A percentile compares a stretch with the other conserved stretches of the same genome.
Conservation (phyloP, 495 filamentous ascomycete genomes). For the Podospora didyma region DNA sequence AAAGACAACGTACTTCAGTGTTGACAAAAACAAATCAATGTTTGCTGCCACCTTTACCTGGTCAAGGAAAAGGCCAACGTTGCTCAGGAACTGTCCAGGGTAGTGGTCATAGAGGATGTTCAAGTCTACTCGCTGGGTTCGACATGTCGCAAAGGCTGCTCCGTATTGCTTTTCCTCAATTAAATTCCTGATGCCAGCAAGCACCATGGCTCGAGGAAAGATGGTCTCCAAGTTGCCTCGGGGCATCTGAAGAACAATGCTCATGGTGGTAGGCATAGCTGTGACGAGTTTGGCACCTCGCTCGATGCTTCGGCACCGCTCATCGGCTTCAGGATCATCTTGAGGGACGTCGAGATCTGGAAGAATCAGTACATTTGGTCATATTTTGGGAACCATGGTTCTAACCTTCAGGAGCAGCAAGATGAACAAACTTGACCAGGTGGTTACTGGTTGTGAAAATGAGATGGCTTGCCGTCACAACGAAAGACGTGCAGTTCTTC, state of each 20-base stretch:
- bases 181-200: constrained; percentile 77
- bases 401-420: constrained; percentile 62
- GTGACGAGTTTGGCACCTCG: constrained; percentile 82
- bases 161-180: constrained; percentile 78
- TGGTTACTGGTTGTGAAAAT: constrained; percentile 90
- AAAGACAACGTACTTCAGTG: constrained; percentile 60
- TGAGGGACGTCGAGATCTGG: constrained; percentile 73
- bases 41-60: constrained; percentile 81
- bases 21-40: constrained; percentile 89
- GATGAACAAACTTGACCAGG: constrained; percentile 87
- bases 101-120: constrained; percentile 96
- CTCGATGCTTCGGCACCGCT: constrained; percentile 88
- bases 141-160: constrained; percentile 78
- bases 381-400: constrained; percentile 3
- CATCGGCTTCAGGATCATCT: constrained; percentile 88
- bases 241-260: constrained; percentile 85
- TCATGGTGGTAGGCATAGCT: constrained; percentile 82
- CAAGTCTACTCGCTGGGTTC: constrained; percentile 93
- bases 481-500: constrained; percentile 87
- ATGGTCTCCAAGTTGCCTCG: constrained; percentile 95
- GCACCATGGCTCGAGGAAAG: constrained; percentile 84
- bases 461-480: constrained; percentile 76
- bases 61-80: constrained; percentile 71
- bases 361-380: constrained; percentile 12
- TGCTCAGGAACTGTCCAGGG: constrained; percentile 75